Evolutionary conservation across 345 rosid genomes (phyloP), one percentile per base, ranked within the genome.

Genomic region (Populus davidiana): DNA sequence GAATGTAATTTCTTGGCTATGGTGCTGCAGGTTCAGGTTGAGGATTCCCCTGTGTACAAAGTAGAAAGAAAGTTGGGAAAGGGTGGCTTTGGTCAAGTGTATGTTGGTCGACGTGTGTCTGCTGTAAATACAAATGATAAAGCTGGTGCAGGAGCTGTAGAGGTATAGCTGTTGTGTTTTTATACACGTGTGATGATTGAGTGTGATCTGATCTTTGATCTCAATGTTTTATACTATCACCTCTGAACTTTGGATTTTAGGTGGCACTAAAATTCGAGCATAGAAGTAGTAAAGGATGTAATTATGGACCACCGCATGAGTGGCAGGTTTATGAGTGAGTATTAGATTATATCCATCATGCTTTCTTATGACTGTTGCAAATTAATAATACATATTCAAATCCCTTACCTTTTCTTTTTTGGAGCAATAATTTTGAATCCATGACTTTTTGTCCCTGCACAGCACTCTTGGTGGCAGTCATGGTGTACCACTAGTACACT

Each of bases 31-130:
- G 97, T 93, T 68, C 97, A 92, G 86, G 92, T 96, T 83, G 97
- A 94, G 18, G 89, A 85, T 76, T 96, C 99, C 78, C 98, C 98
- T 73, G 71, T 86, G 71, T 96, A 92, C 85, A 93, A 84, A 89
- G 84, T 88, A 3, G 99, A 90, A 67, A 91, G 89, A 83, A 96
- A 91, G 84, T 85, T 96, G 81, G 99, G 99, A 25, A 96, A 96
- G 84, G 99, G 99, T 83, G 99, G 99, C 64, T 96, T 96, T 85
- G 98, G 99, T 49, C 99, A 96, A 87, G 99, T 96, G 67, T 96
- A 90, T 88, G 94, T 96, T 64, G 99, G 99, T 71, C 86, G 93
- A 81, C 86, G 98, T 78, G 90, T 87, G 63, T 86, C 84, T 43
- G 91, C 90, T 77, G 91, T 89, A 73, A 93, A 81, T 90, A 70